phyloP scores from a whole-genome alignment of 2,329 filamentous ascomycete species.

The Phoma sp. region DNA sequence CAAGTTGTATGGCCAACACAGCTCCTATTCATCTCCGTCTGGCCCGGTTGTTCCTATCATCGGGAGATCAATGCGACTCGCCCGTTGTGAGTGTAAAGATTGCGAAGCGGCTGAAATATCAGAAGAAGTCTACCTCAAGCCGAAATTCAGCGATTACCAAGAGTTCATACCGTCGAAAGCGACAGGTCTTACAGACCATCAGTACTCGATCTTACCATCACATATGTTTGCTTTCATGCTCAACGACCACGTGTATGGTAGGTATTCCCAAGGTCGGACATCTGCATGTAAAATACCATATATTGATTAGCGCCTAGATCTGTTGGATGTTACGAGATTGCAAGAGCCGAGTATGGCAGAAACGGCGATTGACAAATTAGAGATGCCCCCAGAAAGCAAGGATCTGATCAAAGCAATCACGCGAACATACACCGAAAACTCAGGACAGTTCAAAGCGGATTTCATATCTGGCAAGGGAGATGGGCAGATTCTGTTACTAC shows the following conservation, averaged over 20 bases:
- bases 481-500: constrained; percentile 25
- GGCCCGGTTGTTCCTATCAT: neutral
- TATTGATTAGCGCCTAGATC: neutral
- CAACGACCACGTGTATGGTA: constrained; percentile 13
- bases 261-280: neutral
- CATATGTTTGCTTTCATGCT: constrained; percentile 17
- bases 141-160: neutral
- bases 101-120: neutral
- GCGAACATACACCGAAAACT: neutral
- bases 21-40: neutral
- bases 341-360: neutral
- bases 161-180: neutral
- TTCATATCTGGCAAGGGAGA: constrained; percentile 52
- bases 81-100: neutral
- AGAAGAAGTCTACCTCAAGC: neutral
- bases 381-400: neutral
- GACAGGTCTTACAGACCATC: neutral
- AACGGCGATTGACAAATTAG: neutral
- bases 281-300: neutral
- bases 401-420: constrained; percentile 1
- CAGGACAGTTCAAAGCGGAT: constrained; percentile 28
- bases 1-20: no score
- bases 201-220: constrained; percentile 6
- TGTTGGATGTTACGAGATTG: neutral
- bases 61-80: neutral